Base-by-base conservation (phyloP, 1,284 basidiomycete genomes). In the Leccinum pachyderme region DNA sequence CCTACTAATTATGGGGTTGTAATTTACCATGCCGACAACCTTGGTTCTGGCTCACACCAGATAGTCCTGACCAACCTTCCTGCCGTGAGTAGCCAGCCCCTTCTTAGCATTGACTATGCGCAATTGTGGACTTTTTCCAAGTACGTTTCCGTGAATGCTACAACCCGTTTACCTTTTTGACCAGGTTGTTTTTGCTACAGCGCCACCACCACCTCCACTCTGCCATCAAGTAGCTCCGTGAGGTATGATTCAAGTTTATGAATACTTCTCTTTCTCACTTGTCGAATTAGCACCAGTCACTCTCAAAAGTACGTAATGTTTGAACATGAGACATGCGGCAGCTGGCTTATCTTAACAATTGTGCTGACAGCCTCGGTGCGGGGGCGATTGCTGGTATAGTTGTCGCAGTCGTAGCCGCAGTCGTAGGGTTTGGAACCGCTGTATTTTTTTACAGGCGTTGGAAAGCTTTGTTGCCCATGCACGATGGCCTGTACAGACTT, bases 11-110 rank as follows among this genome's bases (percentile, higher is more conserved):
- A 69, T 11, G 69, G 55, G 7, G 56, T 63, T 7, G 60, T 65
- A 48, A 58, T 70, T 9, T 70, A 63, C 31, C 59, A 72, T 44
- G 69, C 68, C 25, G 69, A 70, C 31, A 72, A 72, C 52, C 65
- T 72, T n/a, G 68, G 71, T 2, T 4, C 69, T 3, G 70, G 67
- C 31, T 56, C 51, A 6, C 70, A 69, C 46, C 56, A 69, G 39
- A 32, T 69, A 28, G 41, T 60, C n/a, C 55, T 69, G 28, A 63
- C 62, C 27, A 72, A 69, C 45, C 62, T 69, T 39, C 69, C 70
- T 31, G 57, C 22, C 6, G 1, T 13, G 13, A 47, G 9, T 25
- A 59, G 41, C 4, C 61, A 72, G 52, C 51, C 48, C 2, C 35
- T 37, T 13, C 55, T 69, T 22, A 33, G 47, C 24, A 54, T 69